Percentiles rank a stretch among this genome's conserved stretches.
phyloP scores from a whole-genome alignment of 2,329 filamentous ascomycete species.

The Phialocephala sp. region DNA sequence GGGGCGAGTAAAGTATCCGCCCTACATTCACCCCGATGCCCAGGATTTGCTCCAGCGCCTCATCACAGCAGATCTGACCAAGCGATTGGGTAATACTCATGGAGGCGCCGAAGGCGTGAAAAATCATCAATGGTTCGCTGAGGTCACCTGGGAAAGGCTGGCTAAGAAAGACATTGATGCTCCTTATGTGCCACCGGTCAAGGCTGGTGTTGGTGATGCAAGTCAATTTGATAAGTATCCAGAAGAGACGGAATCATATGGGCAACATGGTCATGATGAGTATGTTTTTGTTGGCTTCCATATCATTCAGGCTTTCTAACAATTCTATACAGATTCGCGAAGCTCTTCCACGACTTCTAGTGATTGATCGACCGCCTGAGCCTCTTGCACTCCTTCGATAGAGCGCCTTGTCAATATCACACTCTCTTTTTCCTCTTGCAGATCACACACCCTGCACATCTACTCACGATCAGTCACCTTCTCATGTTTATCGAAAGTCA shows the following conservation, averaged over 20 bases:
- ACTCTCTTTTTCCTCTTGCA: constrained; percentile 23
- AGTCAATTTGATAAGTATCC: constrained; percentile 99
- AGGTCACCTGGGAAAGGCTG: constrained; percentile 96
- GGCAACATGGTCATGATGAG: constrained; percentile 79
- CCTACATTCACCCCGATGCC: constrained; percentile 92
- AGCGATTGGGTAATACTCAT: constrained; percentile 92
- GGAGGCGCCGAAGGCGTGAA: constrained; percentile 92
- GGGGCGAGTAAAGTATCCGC: constrained; percentile 94
- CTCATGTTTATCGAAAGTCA: constrained; percentile 22
- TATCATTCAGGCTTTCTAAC: constrained; percentile 13
- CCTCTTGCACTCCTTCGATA: constrained; percentile 7
- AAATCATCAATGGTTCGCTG: constrained; percentile 93
- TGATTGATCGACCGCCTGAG: not conserved
- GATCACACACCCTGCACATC: constrained; percentile 32
- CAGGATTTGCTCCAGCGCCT: constrained; percentile 90
- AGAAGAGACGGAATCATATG: constrained; percentile 94
- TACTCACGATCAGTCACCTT: constrained; percentile 26
- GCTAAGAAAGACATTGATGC: constrained; percentile 97
- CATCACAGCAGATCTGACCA: constrained; percentile 94
- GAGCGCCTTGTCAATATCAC: constrained; percentile 18
- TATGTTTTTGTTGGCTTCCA: constrained; percentile 58
- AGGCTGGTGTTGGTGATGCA: constrained; percentile 90
- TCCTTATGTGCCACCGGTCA: constrained; percentile 94
- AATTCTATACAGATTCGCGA: constrained; percentile 26
- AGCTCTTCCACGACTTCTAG: constrained; percentile 35